Evolutionary conservation across 2,329 filamentous ascomycete species (phyloP), one percentile per base, ranked within the genome.

Genomic region (Sarocladium kiliense): DNA sequence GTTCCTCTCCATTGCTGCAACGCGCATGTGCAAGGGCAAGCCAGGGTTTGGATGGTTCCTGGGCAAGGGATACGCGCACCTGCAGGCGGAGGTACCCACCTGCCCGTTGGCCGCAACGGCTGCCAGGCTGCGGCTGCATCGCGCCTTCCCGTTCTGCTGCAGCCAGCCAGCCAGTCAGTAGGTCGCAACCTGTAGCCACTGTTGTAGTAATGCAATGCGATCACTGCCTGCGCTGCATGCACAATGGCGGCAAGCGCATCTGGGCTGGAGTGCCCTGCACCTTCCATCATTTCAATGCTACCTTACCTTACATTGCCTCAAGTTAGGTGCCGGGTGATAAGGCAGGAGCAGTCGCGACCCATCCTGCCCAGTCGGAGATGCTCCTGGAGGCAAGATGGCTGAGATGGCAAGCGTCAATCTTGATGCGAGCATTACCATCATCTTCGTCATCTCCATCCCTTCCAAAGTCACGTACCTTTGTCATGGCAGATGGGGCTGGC

Each of bases 101-200:
- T 47, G 44, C 25, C 25, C 44, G 44, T 39, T 47, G 23, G 21
- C 44, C 19, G 44, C 44, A 27, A 47, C 23, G 44, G 44, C 44
- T 47, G 44, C 44, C 44, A 47, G 44, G 11, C 14, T 47, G 44
- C 44, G 23, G 44, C 25, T 47, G 44, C 44, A 30, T 47, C 44
- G 44, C 44, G 44, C 44, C 44, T 47, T 47, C 44, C 44, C 44
- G 21, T 47, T 47, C 25, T 27, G 44, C 25, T 27, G 25, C 44
- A 47, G 44, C 44, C 25, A 30, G 23, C 44, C 44, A 30, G 23
- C 16, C 23, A 27, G 21, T n/a, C n/a, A n/a, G n/a, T n/a, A n/a
- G n/a, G n/a, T n/a, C n/a, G n/a, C n/a, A n/a, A n/a, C n/a, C 25
- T n/a, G 23, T 10, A 47, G 21, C 25, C 6, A 14, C 19, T 18